Base-by-base conservation (phyloP, 352 stramenopile genomes). In the Pythium biforme region DNA sequence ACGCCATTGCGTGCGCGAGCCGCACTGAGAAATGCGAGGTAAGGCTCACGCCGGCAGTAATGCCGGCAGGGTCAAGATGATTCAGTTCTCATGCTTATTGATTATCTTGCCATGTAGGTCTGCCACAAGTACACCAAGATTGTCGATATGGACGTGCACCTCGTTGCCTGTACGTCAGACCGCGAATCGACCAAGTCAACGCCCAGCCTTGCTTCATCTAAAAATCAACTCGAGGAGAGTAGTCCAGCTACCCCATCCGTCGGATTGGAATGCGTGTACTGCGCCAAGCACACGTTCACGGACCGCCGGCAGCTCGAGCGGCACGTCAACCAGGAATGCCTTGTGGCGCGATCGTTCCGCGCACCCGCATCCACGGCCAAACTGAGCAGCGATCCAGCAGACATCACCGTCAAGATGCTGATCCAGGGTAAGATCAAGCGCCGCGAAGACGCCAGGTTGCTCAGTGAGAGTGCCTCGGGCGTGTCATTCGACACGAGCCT, bases 1-100 rank as follows among this genome's bases (percentile, higher is more conserved):
- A 90, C 49, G 55, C 59, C 10, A 22, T 20, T 4, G 69, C 70
- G n/a, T 90, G 81, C 46, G 72, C 70, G 9, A 87, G 68, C 54
- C 78, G 81, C 40, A 90, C 78, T 0, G 73, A 83, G 26, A 62
- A 62, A 41, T 90, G 81, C 46, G 76, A 87, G 47, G 80, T 88
- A 65, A 23, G 41, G n/a, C 14, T 0, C 9, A 23, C 22, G 10
- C 15, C 43, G 48, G 11, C 25, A 9, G 11, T 14, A 19, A 41
- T 26, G n/a, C n/a, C n/a, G n/a, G n/a, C n/a, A n/a, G n/a, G n/a
- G n/a, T n/a, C n/a, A n/a, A n/a, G n/a, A n/a, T n/a, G n/a, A n/a
- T n/a, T n/a, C n/a, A n/a, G n/a, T n/a, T n/a, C n/a, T n/a, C n/a
- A n/a, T n/a, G n/a, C n/a, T n/a, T n/a, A n/a, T n/a, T n/a, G n/a